Percentiles rank a stretch among this genome's conserved stretches.
phyloP scores from a whole-genome alignment of 495 filamentous ascomycete species.

The Platismatia glauca region DNA sequence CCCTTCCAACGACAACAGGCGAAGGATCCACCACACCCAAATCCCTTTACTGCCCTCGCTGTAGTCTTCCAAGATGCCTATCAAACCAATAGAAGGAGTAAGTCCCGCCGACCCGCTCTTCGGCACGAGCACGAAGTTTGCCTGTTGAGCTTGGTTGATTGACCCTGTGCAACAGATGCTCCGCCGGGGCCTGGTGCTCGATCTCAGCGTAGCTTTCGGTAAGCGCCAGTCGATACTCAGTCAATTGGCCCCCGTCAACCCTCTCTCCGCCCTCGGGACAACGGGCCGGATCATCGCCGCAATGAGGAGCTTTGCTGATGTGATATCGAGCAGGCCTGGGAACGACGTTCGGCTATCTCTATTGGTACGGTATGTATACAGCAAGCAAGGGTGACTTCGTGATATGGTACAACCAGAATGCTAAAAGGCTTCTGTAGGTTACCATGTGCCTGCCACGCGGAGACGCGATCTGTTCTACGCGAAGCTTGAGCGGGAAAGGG shows the following conservation, averaged over 20 bases:
- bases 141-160: constrained; percentile 9
- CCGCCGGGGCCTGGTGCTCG: constrained; percentile 62
- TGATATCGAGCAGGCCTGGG: constrained; percentile 47
- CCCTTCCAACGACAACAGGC: not conserved
- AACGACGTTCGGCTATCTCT: constrained; percentile 62
- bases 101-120: constrained; percentile 19
- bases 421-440: constrained; percentile 40
- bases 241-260: constrained; percentile 5
- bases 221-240: constrained; percentile 24
- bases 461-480: constrained; percentile 67
- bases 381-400: not conserved
- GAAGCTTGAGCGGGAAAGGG: constrained; percentile 64
- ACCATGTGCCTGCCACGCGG: constrained; percentile 69
- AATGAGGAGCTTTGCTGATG: constrained; percentile 7
- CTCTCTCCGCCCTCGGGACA: not conserved
- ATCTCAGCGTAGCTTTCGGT: constrained; percentile 70
- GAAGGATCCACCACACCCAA: not conserved
- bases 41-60: not conserved
- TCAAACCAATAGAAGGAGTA: constrained; percentile 51
- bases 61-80: constrained; percentile 26
- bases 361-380: constrained; percentile 66
- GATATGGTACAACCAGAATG: not conserved
- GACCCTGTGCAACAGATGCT: constrained; percentile 51
- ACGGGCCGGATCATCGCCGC: no score
- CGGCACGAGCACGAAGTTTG: not conserved